Base-by-base conservation (phyloP, 768 basidiomycete species). In the Suillus americanus region DNA sequence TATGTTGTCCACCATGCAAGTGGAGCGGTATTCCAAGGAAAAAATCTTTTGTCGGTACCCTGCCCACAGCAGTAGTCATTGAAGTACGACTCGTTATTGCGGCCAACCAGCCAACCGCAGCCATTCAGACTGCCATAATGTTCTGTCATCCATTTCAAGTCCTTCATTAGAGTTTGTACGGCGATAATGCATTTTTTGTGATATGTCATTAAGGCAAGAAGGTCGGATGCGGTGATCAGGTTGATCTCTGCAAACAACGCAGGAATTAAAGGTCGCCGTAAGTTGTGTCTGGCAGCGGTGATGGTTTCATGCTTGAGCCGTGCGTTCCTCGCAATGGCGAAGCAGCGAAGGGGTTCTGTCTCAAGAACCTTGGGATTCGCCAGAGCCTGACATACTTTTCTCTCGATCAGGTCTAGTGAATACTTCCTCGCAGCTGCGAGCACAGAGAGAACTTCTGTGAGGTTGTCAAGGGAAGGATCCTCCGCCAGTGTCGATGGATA, bases 371-470 rank as follows among this genome's bases (percentile, higher is more conserved):
- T 57, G n/a, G 69, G 66, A 59, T 62, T 45, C 30, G 59, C 45
- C 20, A 75, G 66, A 28, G 65, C 64, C 13, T 70, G 61, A 13
- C 66, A 66, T 40, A 75, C 62, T 41, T 60, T 64, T 40, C 20
- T 63, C 60, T 63, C 62, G 5, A 63, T 63, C 38, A 63, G 40
- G 23, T 63, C 62, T 35, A 63, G 55, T 35, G 60, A 65, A 56
- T 78, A 78, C 57, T 78, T 78, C 43, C 67, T 65, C 18, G 73
- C 72, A 8, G 65, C 64, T 8, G 64, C 65, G 51, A 75, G 50
- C 2, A 72, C 62, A 41, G 64, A 40, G 23, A 65, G 65, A 2
- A 75, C 62, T 30, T 73, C 67, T 25, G 69, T 69, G 10, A 75
- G 63, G 20, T 63, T 62, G 1, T 62, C 62, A 28, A 73, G 62